Evolutionary conservation across 176 grass and related monocot species (phyloP).

Genomic region (Triticum urartu): DNA sequence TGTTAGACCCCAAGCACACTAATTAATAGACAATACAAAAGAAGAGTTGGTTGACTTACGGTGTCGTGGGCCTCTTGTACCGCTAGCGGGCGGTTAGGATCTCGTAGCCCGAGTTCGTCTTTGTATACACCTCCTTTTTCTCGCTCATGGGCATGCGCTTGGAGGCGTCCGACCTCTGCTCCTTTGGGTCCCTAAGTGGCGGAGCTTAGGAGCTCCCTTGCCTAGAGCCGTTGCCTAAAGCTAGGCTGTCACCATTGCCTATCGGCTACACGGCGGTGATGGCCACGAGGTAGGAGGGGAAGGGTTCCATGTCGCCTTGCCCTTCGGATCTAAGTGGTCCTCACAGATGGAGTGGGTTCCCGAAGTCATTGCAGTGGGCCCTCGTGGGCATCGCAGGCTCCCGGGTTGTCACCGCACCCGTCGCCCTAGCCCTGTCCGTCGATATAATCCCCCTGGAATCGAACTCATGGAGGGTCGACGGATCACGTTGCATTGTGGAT

Average conservation of each 20-base stretch:
- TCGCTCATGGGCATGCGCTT: background rate
- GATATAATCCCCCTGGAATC: background rate
- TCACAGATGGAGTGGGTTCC: background rate
- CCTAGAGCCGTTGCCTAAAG: background rate
- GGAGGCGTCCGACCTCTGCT: background rate
- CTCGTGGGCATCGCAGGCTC: no score
- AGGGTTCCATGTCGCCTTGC: no score
- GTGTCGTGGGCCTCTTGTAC: background rate
- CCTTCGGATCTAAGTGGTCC: no score
- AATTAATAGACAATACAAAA: background rate
- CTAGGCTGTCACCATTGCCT: background rate
- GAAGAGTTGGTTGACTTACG: background rate
- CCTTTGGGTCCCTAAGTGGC: no score
- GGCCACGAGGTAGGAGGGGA: background rate
- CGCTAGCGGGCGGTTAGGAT: background rate
- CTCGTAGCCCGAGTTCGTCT: background rate
- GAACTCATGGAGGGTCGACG: background rate
- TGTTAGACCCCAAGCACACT: background rate
- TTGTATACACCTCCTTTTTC: background rate
- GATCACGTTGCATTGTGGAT: background rate
- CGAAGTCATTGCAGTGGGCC: no score
- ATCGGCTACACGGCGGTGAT: background rate
- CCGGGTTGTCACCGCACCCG: background rate
- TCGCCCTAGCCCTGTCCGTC: background rate
- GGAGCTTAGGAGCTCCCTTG: background rate